These are phyloP conservation scores for Skeletonema marinoi DNA, from an alignment of 108 stramenopile genomes.

Conservation along the genomic window DNA sequence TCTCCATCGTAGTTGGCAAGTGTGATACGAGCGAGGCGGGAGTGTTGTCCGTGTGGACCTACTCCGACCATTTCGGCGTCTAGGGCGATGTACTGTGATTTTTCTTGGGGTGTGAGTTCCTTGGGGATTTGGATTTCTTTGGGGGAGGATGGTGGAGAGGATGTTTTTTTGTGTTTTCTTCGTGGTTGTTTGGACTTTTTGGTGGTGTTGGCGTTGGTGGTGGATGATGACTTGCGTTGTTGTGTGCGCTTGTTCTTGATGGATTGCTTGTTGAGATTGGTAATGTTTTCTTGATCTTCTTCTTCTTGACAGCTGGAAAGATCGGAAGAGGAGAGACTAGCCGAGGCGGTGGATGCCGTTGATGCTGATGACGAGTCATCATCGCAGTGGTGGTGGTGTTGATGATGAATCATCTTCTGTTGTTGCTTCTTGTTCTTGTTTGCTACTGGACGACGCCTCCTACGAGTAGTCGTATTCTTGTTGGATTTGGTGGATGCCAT, in stretches of 20 bases:
- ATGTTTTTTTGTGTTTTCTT: not conserved
- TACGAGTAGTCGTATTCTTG: not conserved
- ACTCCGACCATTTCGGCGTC: constrained; percentile 96
- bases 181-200: constrained; percentile 10
- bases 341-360: constrained; percentile 26
- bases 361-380: not conserved
- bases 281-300: not conserved
- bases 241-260: constrained; percentile 1
- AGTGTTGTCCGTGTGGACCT: constrained; percentile 40
- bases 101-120: constrained; percentile 27
- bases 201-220: not conserved
- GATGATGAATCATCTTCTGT: not conserved
- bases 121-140: not conserved
- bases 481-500: not conserved
- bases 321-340: constrained; percentile 6
- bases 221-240: not conserved
- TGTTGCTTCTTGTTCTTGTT: not conserved
- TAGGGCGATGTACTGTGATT: constrained; percentile 66
- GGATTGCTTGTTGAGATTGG: not conserved
- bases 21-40: constrained; percentile 74
- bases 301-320: too few species aligned
- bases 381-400: not conserved
- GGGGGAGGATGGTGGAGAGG: not conserved
- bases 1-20: constrained; percentile 78
- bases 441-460: not conserved